Evolutionary conservation across 2,329 filamentous ascomycete species (phyloP).

Genomic region (Venturiaceae sp.): DNA sequence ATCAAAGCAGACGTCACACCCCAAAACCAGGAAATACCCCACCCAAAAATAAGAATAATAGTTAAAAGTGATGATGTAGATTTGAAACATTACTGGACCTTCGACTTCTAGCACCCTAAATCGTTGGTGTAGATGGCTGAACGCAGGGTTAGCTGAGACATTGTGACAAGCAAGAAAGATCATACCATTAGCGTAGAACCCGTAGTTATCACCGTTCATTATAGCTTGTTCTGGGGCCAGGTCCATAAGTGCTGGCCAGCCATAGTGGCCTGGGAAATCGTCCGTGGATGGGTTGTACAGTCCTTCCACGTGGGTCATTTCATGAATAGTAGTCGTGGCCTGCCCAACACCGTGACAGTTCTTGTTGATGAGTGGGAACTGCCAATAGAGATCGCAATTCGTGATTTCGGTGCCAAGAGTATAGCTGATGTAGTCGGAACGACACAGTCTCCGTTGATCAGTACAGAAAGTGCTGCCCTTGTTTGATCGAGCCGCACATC

Average conservation of each 20-base stretch:
- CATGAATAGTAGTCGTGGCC: constrained; percentile 6
- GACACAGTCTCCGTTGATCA: background rate
- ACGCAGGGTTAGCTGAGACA: background rate
- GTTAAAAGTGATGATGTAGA: background rate
- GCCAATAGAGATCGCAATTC: constrained; percentile 6
- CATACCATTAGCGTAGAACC: constrained; percentile 5
- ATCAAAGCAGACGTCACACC: no score
- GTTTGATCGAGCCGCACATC: background rate
- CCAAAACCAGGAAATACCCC: no score
- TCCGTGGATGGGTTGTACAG: background rate
- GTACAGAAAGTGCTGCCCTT: constrained; percentile 1
- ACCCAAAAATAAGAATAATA: no score
- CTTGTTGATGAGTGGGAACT: background rate
- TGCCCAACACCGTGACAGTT: constrained; percentile 1
- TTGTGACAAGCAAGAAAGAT: background rate
- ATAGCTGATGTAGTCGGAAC: constrained; percentile 6
- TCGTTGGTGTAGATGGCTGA: background rate
- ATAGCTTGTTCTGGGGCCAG: constrained; percentile 1
- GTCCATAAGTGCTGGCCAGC: constrained; percentile 1
- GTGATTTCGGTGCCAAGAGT: constrained; percentile 1
- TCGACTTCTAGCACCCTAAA: background rate
- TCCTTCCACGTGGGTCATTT: constrained; percentile 6
- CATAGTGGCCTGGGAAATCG: constrained; percentile 4
- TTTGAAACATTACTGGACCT: background rate
- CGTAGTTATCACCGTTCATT: constrained; percentile 4